These are phyloP conservation scores for Acer campestre DNA, from an alignment of 345 rosid genomes.

Conservation along the genomic window DNA sequence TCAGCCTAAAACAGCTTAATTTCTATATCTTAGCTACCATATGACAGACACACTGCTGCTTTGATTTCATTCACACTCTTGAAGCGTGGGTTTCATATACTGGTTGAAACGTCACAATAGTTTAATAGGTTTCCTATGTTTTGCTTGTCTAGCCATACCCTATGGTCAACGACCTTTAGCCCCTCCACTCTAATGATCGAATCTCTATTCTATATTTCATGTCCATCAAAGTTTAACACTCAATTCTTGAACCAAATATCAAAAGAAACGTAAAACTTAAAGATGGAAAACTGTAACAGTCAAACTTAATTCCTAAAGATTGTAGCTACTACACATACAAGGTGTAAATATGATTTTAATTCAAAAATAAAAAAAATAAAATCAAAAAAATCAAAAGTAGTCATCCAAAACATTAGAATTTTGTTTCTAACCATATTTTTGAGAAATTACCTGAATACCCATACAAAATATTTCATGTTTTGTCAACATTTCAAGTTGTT, in stretches of 20 bases:
- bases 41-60: background rate
- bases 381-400: no score
- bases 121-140: slow-evolving; percentile 3
- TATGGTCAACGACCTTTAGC: background rate
- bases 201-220: background rate
- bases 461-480: no score
- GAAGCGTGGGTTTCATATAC: background rate
- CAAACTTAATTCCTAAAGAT: background rate
- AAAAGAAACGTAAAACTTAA: background rate
- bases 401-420: no score
- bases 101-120: background rate
- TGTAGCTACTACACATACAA: background rate
- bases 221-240: background rate
- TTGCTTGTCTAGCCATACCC: background rate
- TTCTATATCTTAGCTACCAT: background rate
- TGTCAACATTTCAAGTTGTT: no score
- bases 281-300: background rate
- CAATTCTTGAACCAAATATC: background rate
- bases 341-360: slow-evolving; percentile 5
- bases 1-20: background rate
- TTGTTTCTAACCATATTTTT: no score
- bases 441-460: no score
- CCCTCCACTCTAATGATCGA: background rate
- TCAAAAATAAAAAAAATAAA: background rate
- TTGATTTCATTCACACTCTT: background rate